Evolutionary conservation across 2,329 filamentous ascomycete genomes (phyloP).

Genomic region (Claviceps arundinis): DNA sequence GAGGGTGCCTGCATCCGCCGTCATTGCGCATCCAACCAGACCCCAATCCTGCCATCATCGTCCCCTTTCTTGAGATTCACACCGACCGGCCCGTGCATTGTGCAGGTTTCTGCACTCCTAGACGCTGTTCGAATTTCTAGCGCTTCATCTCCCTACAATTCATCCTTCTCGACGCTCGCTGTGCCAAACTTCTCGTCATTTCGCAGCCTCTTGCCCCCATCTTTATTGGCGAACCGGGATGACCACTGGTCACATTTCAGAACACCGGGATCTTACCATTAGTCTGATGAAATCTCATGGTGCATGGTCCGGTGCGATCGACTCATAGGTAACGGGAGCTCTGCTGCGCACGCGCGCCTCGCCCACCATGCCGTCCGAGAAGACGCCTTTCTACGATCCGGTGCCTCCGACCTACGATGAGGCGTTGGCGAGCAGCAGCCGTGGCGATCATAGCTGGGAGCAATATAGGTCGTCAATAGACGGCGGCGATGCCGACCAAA

Average conservation of each 20-base stretch:
- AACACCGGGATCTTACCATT: not conserved
- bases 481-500: constrained; percentile 53
- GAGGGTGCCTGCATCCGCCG: not conserved
- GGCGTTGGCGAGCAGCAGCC: constrained; percentile 24
- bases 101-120: not conserved
- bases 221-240: not conserved
- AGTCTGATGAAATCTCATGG: not conserved
- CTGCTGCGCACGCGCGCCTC: not conserved
- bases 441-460: constrained; percentile 19
- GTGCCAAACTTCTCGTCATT: not conserved
- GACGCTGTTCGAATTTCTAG: too few species aligned
- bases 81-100: not conserved
- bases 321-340: not conserved
- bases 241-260: not conserved
- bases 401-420: constrained; percentile 31
- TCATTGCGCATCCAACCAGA: not conserved
- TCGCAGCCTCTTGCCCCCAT: not conserved
- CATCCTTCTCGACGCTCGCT: not conserved
- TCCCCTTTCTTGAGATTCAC: not conserved
- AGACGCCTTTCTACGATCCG: constrained; percentile 28
- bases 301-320: not conserved
- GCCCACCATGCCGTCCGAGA: constrained; percentile 23
- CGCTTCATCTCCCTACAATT: not conserved
- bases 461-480: constrained; percentile 23
- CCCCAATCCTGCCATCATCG: not conserved